Evolutionary conservation across 1,284 basidiomycete species (phyloP).

Genomic region (Meripilus lineatus): DNA sequence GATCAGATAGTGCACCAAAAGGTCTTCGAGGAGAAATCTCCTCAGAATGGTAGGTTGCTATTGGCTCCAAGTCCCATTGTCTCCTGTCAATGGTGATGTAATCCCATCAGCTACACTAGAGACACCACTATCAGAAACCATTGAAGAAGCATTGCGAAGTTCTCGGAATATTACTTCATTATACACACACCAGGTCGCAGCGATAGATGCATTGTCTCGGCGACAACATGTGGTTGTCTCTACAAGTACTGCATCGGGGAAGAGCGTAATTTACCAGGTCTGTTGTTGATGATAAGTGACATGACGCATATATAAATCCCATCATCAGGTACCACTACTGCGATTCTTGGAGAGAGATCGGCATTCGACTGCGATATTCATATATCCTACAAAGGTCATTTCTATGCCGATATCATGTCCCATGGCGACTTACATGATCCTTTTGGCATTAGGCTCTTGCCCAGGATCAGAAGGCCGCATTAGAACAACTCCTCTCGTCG

Average conservation of each 20-base stretch:
- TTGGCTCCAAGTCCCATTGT: not conserved
- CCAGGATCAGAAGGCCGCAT: conserved; percentile 76
- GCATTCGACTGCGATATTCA: conserved; percentile 71
- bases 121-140: conserved; percentile 51
- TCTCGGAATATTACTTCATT: conserved; percentile 64
- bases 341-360: conserved; percentile 61
- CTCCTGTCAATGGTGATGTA: not conserved
- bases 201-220: conserved; percentile 63
- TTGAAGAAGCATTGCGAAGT: conserved; percentile 55
- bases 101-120: conserved; percentile 42
- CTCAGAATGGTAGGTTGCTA: conserved; percentile 25
- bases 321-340: conserved; percentile 73
- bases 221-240: conserved; percentile 82
- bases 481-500: conserved; percentile 61
- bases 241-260: conserved; percentile 88
- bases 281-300: conserved; percentile 1
- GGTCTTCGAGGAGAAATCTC: conserved; percentile 47
- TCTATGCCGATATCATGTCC: not conserved
- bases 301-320: too few species aligned
- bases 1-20: conserved; percentile 62
- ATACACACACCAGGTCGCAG: conserved; percentile 77
- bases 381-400: conserved; percentile 84
- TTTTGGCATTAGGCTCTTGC: conserved; percentile 65
- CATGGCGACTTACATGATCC: conserved; percentile 1
- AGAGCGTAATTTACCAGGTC: conserved; percentile 88